Base-by-base conservation (phyloP, 495 filamentous ascomycete species). In the Cryomyces antarcticus region DNA sequence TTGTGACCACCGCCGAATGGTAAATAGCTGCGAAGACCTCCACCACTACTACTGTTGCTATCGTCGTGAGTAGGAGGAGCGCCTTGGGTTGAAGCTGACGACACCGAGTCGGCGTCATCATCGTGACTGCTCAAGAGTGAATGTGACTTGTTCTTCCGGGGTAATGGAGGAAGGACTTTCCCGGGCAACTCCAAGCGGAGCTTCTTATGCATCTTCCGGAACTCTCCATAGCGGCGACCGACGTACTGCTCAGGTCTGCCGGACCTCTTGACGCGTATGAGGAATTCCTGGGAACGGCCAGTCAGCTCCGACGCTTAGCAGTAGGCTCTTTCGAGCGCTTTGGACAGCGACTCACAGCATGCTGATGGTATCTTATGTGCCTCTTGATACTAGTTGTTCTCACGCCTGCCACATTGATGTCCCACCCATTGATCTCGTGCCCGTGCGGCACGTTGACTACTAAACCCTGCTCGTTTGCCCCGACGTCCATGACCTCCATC, bases 351-450 rank as follows among this genome's bases (percentile, higher is more conserved):
- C 78, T 58, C 64, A 93, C 86, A 42, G 89, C 84, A 66, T 97
- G 92, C 52, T 82, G 78, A 58, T 94, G 92, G 51, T 88, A 75
- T 40, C 89, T 66, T 30, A 96, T 72, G 31, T 87, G 93, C 54
- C 86, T 75, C 69, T 88, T 89, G 31, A 84, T 65, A 17, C 70
- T 75, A 4, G 72, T 80, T 2, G 81, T 78, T 39, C 87, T 72
- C 38, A 97, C 89, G 28, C 78, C 83, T 12, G 86, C 87, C 42
- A 97, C 80, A 62, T 97, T 97, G 46, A 96, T 75, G 59, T 95
- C 87, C 89, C 89, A 96, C 6, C 83, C 86, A 61, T 97, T 82
- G 39, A 92, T 79, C 43, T 77, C 74, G 61, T 93, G 74, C 0
- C 89, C 92, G 57, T 95, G 83, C 0, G 89, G 92, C 50, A 83